Base-by-base conservation (phyloP, 1,139 yeast genomes). In the Kurtzmaniella natalensis region DNA sequence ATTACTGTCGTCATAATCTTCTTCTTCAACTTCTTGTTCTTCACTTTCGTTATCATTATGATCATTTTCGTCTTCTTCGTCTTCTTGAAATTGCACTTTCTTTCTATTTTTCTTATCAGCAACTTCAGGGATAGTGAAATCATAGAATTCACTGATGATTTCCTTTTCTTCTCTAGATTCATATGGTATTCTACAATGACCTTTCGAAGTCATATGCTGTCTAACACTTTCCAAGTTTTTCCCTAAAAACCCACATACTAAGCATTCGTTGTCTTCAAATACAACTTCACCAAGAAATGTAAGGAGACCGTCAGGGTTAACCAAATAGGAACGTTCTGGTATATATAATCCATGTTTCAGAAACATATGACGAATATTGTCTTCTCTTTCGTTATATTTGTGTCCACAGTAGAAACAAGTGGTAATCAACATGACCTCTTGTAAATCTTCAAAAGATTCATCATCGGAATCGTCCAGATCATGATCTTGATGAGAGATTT, bases 171-270 rank as follows among this genome's bases (percentile, higher is more conserved):
- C 68, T 32, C 55, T 59, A 3, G 70, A 58, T 39, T 76, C 81
- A 46, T 70, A 76, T 0, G 81, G 81, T 16, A 76, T 50, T 29
- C 59, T 61, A 41, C 79, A 72, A 45, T 76, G 81, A 0, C 80
- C 79, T 48, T 75, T 76, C 7, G 72, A 58, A 5, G 41, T 32
- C 41, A 72, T 55, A 47, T 76, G 81, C 41, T 73, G 81, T 41
- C 81, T 59, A 1, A 75, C 60, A 46, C 80, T 66, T 36, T 64
- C 63, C 36, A 74, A 48, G 39, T 59, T 70, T 38, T 56, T 70
- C 2, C 80, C 79, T 27, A 57, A 54, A 42, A 71, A 76, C 2
- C 77, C 78, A 54, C 81, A 76, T 11, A 63, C 71, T 18, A 74
- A 49, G 47, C 81, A 76, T 39, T 67, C 74, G 38, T 64, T 55